Base-by-base conservation (phyloP, 2,329 filamentous ascomycete species). In the Ceratocystis cacaofunesta region DNA sequence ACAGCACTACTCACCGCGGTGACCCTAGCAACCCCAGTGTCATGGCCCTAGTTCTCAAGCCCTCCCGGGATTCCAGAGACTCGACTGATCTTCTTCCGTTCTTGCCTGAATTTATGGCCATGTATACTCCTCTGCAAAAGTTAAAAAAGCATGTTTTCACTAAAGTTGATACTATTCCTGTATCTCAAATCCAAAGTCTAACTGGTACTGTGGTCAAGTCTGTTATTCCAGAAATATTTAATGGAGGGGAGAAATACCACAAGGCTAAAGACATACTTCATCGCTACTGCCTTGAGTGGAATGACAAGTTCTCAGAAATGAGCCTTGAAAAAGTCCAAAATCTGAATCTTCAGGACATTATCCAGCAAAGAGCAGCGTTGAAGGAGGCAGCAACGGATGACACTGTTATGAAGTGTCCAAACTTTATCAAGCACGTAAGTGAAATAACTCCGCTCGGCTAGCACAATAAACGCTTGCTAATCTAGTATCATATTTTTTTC, bases 1-100 rank as follows among this genome's bases (percentile, higher is more conserved):
- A 95, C 69, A 90, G 90, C 15, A 46, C 52, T 6, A 86, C 81
- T 69, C 82, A 81, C 64, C 86, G 85, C 67, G 76, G 76, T 22
- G 76, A 78, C 1, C 73, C 76, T 3, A 79, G 82, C 22, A 79
- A 83, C 61, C 88, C 90, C 1, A 86, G 81, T 6, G 76, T 96
- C 15, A 87, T 90, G 70, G 83, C 96, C 1, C 81, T 94, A 57
- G 90, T 94, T 71, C 85, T 96, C 68, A 85, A 82, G 68, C 82
- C 85, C 1, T 78, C 84, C 48, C 81, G 87, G 66, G 81, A 85
- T 66, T 83, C 84, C 65, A 83, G 90, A 46, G 86, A 92, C 71
- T 84, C 88, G 17, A 89, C 86, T n/a, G 92, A 97, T 72, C 79
- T 95, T 44, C 78, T 99, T 10, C 92, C 94, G 0, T 97, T 92